phyloP scores from a whole-genome alignment of 2,329 filamentous ascomycete genomes.

The Sclerotinia nivalis region DNA sequence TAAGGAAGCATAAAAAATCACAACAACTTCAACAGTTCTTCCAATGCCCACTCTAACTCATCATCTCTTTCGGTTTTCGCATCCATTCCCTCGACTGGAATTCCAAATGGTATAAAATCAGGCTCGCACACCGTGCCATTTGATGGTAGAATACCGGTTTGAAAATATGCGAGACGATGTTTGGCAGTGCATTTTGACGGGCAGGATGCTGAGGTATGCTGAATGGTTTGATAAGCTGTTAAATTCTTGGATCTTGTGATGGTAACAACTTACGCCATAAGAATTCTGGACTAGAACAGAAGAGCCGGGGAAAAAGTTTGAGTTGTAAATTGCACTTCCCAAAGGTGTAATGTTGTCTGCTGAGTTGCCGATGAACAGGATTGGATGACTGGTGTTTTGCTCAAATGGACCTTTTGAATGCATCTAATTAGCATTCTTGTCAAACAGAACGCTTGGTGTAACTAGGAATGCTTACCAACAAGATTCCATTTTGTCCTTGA shows the following conservation, averaged over 20 bases:
- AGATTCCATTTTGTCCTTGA: constrained; percentile 14
- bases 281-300: not conserved
- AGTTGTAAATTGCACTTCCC: constrained; percentile 33
- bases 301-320: not conserved
- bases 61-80: not conserved
- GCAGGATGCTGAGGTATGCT: constrained; percentile 1
- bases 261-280: not conserved
- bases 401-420: constrained; percentile 34
- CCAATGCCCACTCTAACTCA: not conserved
- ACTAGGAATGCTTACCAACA: not conserved
- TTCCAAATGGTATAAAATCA: not conserved
- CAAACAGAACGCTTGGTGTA: not conserved
- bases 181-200: constrained; percentile 7
- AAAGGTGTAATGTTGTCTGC: constrained; percentile 44
- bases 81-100: not conserved
- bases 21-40: constrained; percentile 5
- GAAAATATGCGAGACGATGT: not conserved
- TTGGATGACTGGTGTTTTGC: constrained; percentile 42
- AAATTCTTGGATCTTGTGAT: not conserved
- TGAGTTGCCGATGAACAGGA: constrained; percentile 44
- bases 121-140: not conserved
- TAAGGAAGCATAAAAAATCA: not conserved
- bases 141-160: not conserved
- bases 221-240: not conserved
- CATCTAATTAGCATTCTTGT: not conserved